Evolutionary conservation across 495 filamentous ascomycete genomes (phyloP).

Genomic region (Penicillium parvum): DNA sequence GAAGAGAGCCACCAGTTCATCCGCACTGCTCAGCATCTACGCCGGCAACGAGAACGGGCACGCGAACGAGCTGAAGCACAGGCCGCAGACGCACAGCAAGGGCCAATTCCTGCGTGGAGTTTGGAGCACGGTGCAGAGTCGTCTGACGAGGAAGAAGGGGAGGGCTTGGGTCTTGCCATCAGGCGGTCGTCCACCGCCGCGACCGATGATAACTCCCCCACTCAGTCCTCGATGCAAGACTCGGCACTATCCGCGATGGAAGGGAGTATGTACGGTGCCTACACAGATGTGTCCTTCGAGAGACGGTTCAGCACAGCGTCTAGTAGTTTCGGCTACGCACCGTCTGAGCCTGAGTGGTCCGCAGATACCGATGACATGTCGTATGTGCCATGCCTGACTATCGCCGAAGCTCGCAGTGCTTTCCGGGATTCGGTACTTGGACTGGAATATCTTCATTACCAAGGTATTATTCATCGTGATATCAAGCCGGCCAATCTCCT

Average conservation of each 20-base stretch:
- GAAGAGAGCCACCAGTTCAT: constrained; percentile 62
- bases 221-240: constrained; percentile 44
- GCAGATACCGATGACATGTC: constrained; percentile 70
- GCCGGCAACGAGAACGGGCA: constrained; percentile 53
- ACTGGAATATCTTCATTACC: constrained; percentile 92
- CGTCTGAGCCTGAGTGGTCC: constrained; percentile 52
- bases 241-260: constrained; percentile 56
- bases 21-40: constrained; percentile 51
- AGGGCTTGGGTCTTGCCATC: constrained; percentile 35
- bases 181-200: constrained; percentile 29
- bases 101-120: constrained; percentile 61
- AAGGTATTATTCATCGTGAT: constrained; percentile 95
- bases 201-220: constrained; percentile 37
- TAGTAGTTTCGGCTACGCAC: constrained; percentile 48
- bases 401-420: constrained; percentile 75
- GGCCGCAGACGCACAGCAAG: constrained; percentile 37
- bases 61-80: constrained; percentile 51
- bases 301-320: constrained; percentile 45
- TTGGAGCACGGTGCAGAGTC: constrained; percentile 72
- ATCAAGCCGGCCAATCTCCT: constrained; percentile 99
- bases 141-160: constrained; percentile 50
- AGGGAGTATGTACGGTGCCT: constrained; percentile 70
- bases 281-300: constrained; percentile 52
- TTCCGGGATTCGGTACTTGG: constrained; percentile 94
- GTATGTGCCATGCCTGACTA: constrained; percentile 86